Evolutionary conservation across 202 grass and related monocot species (phyloP), one percentile per base, ranked within the genome.

Genomic region (Zizania palustris): DNA sequence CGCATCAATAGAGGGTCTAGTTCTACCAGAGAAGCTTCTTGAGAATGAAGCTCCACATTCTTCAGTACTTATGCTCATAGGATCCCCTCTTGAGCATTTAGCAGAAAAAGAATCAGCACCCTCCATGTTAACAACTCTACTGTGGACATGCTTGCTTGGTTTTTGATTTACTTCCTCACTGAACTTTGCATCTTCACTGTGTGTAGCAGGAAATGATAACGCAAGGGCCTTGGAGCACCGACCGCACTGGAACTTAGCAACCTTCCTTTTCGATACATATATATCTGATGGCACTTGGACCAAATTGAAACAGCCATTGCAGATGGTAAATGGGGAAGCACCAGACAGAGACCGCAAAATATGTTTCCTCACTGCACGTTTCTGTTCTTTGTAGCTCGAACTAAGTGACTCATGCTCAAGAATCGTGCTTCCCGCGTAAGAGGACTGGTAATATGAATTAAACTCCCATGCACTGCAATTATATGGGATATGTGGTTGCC

Each of bases 221-320:
- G 67, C 55, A 44, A 99, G 86, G 45, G 93, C 78, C 75, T 92
- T 89, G 36, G 81, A 85, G 81, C 96, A 99, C 71, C 66, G 67
- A 48, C 85, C 92, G 9, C 96, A 99, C 65, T 91, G 87, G 81
- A 99, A 57, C 82, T 91, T 92, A 60, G 81, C 80, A n/a, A 58
- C 19, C 60, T 81, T 95, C 58, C 73, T 83, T 63, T 82, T 99
- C 36, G 89, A 85, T 48, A 93, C 60, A 40, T 90, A 76, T 69
- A 93, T 82, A 67, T 92, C 90, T 22, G 85, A 84, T 82, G 96
- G 96, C 55, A 93, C 82, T 81, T 91, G 92, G 74, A 99, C 81
- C 81, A 99, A 74, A 73, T 79, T 79, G 72, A 85, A 87, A 74
- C 96, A 99, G 56, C 87, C 79, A 40, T 83, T 78, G 65, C 96